Evolutionary conservation across 805 yeast genomes (phyloP), one percentile per base, ranked within the genome.

Genomic region (Monosporozyma siamensis): DNA sequence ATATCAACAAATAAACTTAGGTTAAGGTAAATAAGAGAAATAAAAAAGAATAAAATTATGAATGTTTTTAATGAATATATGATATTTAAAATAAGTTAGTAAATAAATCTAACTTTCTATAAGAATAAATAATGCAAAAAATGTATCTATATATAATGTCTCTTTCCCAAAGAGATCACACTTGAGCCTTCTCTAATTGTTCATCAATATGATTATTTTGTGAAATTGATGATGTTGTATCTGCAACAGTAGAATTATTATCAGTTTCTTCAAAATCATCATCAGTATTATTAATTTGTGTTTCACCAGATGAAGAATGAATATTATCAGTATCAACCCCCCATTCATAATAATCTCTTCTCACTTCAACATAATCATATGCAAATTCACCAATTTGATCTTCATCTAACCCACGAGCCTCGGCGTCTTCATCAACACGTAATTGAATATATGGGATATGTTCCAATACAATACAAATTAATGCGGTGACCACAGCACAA

Each of bases 301-400:
- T 40, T n/a, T 43, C 41, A 22, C 44, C 32, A 8, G 43, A 34
- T 14, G 44, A 44, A 12, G 42, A 23, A 38, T 49, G 50, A n/a
- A 46, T 36, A 32, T 53, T 47, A 41, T 55, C 55, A 3, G 51
- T 55, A 32, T 58, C 58, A 14, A 53, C 56, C 11, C 70, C 72
- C 73, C 73, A 68, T 34, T 67, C 61, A 42, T 80, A 72, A 63
- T 80, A 90, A 66, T 89, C 95, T 61, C 97, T 77, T 65, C 97
- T 78, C 11, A 90, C 94, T 69, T 90, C 98, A 44, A 90, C 96
- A 59, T 88, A 90, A 64, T 90, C 97, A 63, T 90, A 90, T n/a
- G 97, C 97, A 66, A 89, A 90, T 66, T 90, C 98, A 40, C 97
- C 98, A 52, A 90, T 85, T 67, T 90, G 96, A 65, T 87, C 95